These are phyloP conservation scores for Lactifluus echinatus DNA, from an alignment of 768 basidiomycete species.

Conservation along the genomic window DNA sequence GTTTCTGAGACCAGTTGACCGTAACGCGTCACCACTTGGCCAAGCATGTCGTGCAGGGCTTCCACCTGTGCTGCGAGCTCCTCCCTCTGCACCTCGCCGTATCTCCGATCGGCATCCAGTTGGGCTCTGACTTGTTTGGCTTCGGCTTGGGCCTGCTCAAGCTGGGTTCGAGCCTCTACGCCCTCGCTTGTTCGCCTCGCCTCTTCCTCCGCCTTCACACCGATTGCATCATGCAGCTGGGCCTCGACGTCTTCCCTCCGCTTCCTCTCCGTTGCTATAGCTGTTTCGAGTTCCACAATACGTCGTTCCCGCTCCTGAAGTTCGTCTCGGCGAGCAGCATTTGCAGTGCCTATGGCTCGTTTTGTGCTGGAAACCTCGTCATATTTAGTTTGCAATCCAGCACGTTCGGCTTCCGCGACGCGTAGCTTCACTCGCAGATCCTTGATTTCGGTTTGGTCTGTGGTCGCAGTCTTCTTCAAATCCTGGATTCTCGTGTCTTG, in stretches of 20 bases:
- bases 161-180: slow-evolving; percentile 30
- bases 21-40: slow-evolving; percentile 41
- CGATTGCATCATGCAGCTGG: slow-evolving; percentile 33
- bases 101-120: slow-evolving; percentile 27
- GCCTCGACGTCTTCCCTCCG: slow-evolving; percentile 41
- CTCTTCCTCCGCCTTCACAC: slow-evolving; percentile 36
- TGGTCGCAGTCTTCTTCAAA: slow-evolving; percentile 38
- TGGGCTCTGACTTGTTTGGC: slow-evolving; percentile 29
- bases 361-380: slow-evolving; percentile 43
- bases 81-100: slow-evolving; percentile 34
- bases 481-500: slow-evolving; percentile 56
- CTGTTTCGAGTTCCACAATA: slow-evolving; percentile 49
- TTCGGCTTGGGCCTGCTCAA: slow-evolving; percentile 33
- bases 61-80: slow-evolving; percentile 43
- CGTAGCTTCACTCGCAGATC: slow-evolving; percentile 53
- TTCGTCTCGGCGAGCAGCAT: slow-evolving; percentile 48
- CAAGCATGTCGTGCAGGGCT: slow-evolving; percentile 38
- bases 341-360: slow-evolving; percentile 40
- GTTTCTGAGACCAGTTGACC: slow-evolving; percentile 27
- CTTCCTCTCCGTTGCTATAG: slow-evolving; percentile 40
- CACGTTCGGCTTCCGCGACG: slow-evolving; percentile 46
- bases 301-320: slow-evolving; percentile 42
- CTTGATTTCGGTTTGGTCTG: slow-evolving; percentile 55
- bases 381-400: slow-evolving; percentile 43
- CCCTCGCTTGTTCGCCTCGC: slow-evolving; percentile 28